phyloP scores from a whole-genome alignment of 73 alveolate species.

The Paramecium biaurelia region DNA sequence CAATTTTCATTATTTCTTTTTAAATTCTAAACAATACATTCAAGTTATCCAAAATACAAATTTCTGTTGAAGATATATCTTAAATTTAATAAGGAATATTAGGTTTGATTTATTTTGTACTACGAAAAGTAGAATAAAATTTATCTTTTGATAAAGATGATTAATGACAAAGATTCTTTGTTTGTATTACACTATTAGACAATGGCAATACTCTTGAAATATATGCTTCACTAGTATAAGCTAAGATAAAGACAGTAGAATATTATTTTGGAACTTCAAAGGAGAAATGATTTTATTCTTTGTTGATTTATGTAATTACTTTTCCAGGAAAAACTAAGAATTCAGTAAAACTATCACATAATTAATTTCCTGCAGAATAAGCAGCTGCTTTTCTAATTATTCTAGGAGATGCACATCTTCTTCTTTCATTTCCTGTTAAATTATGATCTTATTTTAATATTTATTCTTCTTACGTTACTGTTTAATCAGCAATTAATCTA shows the following conservation, averaged over 20 bases:
- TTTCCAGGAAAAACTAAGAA: slow-evolving; percentile 68
- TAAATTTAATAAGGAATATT: slow-evolving; percentile 40
- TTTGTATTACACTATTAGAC: slow-evolving; percentile 49
- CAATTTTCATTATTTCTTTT: slow-evolving; percentile 49
- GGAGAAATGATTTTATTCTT: slow-evolving; percentile 43
- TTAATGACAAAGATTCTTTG: slow-evolving; percentile 26
- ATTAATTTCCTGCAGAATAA: neutral
- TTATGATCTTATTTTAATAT: slow-evolving; percentile 65
- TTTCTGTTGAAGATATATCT: slow-evolving; percentile 62
- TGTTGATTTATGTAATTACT: neutral
- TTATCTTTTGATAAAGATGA: slow-evolving; percentile 16
- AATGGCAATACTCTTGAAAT: slow-evolving; percentile 39
- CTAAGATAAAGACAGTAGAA: slow-evolving; percentile 55
- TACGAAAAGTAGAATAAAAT: slow-evolving; percentile 49
- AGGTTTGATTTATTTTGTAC: neutral
- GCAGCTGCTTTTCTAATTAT: neutral
- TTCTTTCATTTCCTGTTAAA: neutral
- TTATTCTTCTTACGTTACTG: slow-evolving; percentile 81
- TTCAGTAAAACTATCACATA: slow-evolving; percentile 59
- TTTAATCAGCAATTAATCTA: slow-evolving; percentile 68
- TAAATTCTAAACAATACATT: neutral
- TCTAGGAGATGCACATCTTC: neutral
- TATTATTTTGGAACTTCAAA: slow-evolving; percentile 50
- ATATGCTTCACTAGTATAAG: slow-evolving; percentile 14
- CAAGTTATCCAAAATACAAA: slow-evolving; percentile 30